phyloP scores from a whole-genome alignment of 805 yeast species.

The Cyberlindnera meyerae region DNA sequence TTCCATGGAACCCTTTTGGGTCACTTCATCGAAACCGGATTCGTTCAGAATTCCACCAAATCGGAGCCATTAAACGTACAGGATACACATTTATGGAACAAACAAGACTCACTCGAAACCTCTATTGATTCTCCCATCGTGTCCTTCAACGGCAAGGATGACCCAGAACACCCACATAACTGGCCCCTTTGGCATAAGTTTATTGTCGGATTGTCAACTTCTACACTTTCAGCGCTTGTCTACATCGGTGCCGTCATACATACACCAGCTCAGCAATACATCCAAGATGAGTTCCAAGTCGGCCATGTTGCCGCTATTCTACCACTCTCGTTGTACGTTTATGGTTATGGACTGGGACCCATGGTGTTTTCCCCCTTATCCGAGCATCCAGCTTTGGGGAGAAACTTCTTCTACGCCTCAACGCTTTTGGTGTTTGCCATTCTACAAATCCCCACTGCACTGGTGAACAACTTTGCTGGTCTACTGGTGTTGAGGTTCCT shows the following conservation, averaged over 20 bases:
- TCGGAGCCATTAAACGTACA: too few relatives aligned
- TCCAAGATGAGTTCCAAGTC: slow-evolving; percentile 42
- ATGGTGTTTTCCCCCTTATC: slow-evolving; percentile 54
- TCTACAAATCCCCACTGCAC: slow-evolving; percentile 54
- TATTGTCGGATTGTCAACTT: slow-evolving; percentile 35
- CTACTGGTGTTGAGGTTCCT: slow-evolving; percentile 47
- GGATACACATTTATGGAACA: too few relatives aligned
- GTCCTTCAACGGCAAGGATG: slow-evolving; percentile 31
- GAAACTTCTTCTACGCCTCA: slow-evolving; percentile 44
- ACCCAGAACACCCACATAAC: slow-evolving; percentile 51
- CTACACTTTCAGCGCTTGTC: slow-evolving; percentile 44
- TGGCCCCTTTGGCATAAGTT: slow-evolving; percentile 44
- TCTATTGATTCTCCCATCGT: slow-evolving; percentile 1
- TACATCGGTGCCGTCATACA: slow-evolving; percentile 55
- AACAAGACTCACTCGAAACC: background rate
- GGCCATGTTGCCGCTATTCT: slow-evolving; percentile 41
- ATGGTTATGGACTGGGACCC: slow-evolving; percentile 62
- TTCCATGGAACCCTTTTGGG: too few relatives aligned
- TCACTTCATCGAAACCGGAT: too few relatives aligned
- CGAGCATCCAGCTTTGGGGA: slow-evolving; percentile 49
- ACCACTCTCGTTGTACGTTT: slow-evolving; percentile 49
- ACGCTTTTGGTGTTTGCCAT: slow-evolving; percentile 44
- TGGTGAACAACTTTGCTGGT: slow-evolving; percentile 45
- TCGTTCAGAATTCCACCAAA: too few relatives aligned
- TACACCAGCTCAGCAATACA: slow-evolving; percentile 45